Evolutionary conservation across 2,329 filamentous ascomycete species (phyloP).

Genomic region (Botryosphaeria dothidea): DNA sequence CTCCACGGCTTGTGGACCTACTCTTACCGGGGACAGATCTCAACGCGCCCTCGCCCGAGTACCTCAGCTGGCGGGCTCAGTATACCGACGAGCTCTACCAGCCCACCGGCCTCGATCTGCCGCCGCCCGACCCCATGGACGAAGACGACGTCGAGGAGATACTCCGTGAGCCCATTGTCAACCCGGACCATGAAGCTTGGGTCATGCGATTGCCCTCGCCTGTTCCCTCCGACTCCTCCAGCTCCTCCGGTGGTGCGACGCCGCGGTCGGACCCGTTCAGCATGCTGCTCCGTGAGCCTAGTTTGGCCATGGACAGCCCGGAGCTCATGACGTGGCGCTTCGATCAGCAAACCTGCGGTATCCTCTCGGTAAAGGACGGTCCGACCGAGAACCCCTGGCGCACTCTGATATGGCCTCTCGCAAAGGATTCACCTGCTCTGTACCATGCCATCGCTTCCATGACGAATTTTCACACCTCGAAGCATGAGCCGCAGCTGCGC

Average conservation of each 20-base stretch:
- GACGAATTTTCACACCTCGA: constrained; percentile 67
- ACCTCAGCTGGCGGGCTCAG: constrained; percentile 34
- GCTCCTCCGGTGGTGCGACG: constrained; percentile 29
- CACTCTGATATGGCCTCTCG: constrained; percentile 69
- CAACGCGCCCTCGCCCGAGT: constrained; percentile 42
- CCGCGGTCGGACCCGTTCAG: constrained; percentile 28
- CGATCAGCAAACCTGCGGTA: constrained; percentile 67
- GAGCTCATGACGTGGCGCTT: constrained; percentile 66
- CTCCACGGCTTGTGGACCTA: constrained; percentile 50
- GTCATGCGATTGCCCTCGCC: constrained; percentile 41
- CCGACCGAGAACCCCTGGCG: constrained; percentile 71
- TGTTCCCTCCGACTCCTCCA: constrained; percentile 36
- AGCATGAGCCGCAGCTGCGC: constrained; percentile 57
- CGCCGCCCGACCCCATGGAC: constrained; percentile 28
- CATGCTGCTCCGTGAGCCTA: constrained; percentile 45
- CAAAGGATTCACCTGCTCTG: constrained; percentile 63
- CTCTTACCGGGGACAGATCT: constrained; percentile 52
- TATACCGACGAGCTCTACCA: constrained; percentile 36
- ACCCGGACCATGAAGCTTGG: constrained; percentile 35
- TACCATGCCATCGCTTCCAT: constrained; percentile 69
- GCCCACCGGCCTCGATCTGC: constrained; percentile 30
- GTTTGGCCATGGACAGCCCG: constrained; percentile 53
- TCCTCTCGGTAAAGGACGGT: constrained; percentile 70
- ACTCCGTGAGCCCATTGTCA: constrained; percentile 41
- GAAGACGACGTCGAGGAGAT: constrained; percentile 58